These are phyloP conservation scores for Cladosporium sp. DNA, from an alignment of 2,329 filamentous ascomycete species.

Conservation along the genomic window DNA sequence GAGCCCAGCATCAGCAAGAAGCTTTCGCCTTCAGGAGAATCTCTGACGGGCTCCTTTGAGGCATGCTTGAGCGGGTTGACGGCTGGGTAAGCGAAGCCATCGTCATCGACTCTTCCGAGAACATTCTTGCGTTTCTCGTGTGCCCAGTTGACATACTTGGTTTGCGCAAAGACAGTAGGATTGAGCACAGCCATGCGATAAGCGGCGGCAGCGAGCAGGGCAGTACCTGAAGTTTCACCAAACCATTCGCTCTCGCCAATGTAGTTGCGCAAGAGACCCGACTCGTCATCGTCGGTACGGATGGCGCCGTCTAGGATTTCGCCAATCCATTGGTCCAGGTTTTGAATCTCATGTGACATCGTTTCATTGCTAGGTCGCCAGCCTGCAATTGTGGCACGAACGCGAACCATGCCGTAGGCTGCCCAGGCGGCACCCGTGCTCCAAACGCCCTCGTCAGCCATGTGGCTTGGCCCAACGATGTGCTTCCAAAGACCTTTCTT, in stretches of 20 bases:
- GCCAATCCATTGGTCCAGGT: slow-evolving; percentile 32
- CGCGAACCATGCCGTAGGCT: slow-evolving; percentile 44
- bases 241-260: slow-evolving; percentile 42
- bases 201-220: slow-evolving; percentile 41
- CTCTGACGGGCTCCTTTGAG: slow-evolving; percentile 29
- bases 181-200: slow-evolving; percentile 44
- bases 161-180: slow-evolving; percentile 32
- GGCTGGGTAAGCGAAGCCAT: slow-evolving; percentile 39
- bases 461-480: slow-evolving; percentile 36
- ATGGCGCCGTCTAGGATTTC: slow-evolving; percentile 37
- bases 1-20: slow-evolving; percentile 43
- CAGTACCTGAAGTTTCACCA: slow-evolving; percentile 47
- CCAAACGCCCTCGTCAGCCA: slow-evolving; percentile 40
- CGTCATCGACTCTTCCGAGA: slow-evolving; percentile 30
- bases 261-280: slow-evolving; percentile 45
- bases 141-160: slow-evolving; percentile 38
- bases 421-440: slow-evolving; percentile 49
- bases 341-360: slow-evolving; percentile 20
- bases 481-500: slow-evolving; percentile 42
- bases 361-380: slow-evolving; percentile 24
- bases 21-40: slow-evolving; percentile 41
- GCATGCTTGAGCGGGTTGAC: slow-evolving; percentile 40
- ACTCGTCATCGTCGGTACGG: slow-evolving; percentile 30
- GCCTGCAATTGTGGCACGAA: slow-evolving; percentile 41
- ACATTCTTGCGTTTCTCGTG: slow-evolving; percentile 37